Base-by-base conservation (phyloP, 2,329 filamentous ascomycete genomes). In the Atkinsonella texensis region DNA sequence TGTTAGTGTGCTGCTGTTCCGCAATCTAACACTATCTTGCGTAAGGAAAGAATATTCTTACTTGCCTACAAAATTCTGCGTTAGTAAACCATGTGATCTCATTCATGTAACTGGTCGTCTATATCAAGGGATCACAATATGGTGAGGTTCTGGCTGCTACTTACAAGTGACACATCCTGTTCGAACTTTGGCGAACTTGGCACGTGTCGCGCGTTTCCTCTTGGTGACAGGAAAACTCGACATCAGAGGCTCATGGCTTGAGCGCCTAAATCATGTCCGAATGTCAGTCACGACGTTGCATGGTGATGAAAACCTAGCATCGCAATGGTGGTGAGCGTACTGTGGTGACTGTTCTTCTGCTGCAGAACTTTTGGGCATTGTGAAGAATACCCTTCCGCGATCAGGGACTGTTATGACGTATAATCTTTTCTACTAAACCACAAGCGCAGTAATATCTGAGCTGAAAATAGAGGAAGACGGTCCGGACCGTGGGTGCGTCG, bases 101-200 rank as follows among this genome's bases (percentile, higher is more conserved):
- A 49, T 41, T 28, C 9, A 49, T 41, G 9, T 42, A 33, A 7
- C 4, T 8, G 4, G 40, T 15, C 2, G 23, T 32, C 7, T 18
- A 43, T 1, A 13, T 15, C 20, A 7, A 13, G 12, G 11, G 18
- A 23, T 2, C 4, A 28, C 28, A 28, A 6, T 28, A n/a, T 23
- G 13, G n/a, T 8, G 17, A 15, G 28, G n/a, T 11, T 28, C 18
- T 15, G 13, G 42, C 35, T n/a, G 12, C 31, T 39, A 61, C 63
- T 62, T 54, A 66, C 63, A 66, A 49, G 62, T 62, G 23, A 62
- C 54, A 50, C 63, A 65, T 9, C 63, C 62, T 12, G 63, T 65
- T 18, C 62, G 56, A 6, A 65, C 63, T 48, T 65, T 65, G 50
- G 62, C 57, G 18, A 58, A 61, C 45, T 62, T 65, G 50, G 64